Evolutionary conservation across 2,329 filamentous ascomycete genomes (phyloP).

Genomic region (Diaporthe caulivora): DNA sequence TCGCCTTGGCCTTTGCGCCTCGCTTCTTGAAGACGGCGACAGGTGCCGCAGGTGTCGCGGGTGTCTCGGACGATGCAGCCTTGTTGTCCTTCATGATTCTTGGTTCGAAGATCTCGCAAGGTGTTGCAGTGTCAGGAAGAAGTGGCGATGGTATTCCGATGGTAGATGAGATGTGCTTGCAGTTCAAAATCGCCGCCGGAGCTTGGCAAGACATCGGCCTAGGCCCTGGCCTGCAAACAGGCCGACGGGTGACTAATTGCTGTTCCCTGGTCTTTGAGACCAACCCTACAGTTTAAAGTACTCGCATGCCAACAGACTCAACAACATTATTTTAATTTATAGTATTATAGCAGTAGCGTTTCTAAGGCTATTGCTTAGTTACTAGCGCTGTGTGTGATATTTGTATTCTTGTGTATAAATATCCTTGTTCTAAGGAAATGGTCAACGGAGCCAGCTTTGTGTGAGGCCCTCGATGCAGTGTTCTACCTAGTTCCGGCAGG

Average conservation of each 20-base stretch:
- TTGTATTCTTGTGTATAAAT: no score
- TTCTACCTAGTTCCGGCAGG: no score
- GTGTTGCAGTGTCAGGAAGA: background rate
- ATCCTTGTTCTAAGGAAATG: no score
- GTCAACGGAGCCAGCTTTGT: background rate
- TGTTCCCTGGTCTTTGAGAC: background rate
- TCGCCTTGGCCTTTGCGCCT: conserved; percentile 79
- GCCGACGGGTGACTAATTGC: conserved; percentile 1
- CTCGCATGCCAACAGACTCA: no score
- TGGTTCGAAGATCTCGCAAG: background rate
- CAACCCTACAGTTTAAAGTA: no score
- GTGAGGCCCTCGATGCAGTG: background rate
- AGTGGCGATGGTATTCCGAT: background rate
- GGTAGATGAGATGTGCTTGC: background rate
- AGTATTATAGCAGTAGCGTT: no score
- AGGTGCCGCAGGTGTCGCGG: conserved; percentile 57
- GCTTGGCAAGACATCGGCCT: conserved; percentile 7
- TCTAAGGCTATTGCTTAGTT: no score
- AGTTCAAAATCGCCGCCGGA: conserved; percentile 7
- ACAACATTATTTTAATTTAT: no score
- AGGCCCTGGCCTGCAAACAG: background rate
- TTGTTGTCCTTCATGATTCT: conserved; percentile 15
- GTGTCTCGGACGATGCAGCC: conserved; percentile 38
- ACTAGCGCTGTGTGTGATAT: no score
- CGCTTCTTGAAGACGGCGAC: conserved; percentile 89